These are phyloP conservation scores for Fusarium devonianum DNA, from an alignment of 2,329 filamentous ascomycete genomes.

Conservation along the genomic window DNA sequence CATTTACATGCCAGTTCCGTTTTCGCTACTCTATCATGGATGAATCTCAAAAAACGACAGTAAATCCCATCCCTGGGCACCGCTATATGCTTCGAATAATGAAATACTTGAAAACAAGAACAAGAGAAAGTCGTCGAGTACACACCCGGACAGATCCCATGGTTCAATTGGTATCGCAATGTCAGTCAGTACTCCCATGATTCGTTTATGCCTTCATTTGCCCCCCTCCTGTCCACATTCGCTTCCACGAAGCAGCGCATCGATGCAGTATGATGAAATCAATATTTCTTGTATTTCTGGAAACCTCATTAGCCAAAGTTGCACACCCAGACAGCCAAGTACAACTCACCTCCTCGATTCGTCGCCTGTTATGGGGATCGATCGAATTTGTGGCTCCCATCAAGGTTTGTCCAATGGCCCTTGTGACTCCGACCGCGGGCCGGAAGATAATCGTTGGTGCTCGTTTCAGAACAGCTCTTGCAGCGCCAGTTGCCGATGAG, in stretches of 20 bases:
- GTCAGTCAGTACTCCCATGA: too few relatives aligned
- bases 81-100: constrained; percentile 22
- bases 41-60: constrained; percentile 28
- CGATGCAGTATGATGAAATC: constrained; percentile 9
- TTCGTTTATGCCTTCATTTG: constrained; percentile 21
- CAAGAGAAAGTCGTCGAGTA: constrained; percentile 4
- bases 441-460: constrained; percentile 93
- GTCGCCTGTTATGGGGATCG: constrained; percentile 80
- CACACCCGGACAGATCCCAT: constrained; percentile 6
- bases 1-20: constrained; percentile 28
- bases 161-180: constrained; percentile 15
- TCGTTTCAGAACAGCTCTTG: constrained; percentile 77
- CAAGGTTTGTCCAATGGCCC: constrained; percentile 86
- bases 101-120: constrained; percentile 4
- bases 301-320: constrained; percentile 16
- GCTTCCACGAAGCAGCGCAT: too few relatives aligned
- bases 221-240: constrained; percentile 2
- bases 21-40: constrained; percentile 37
- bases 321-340: background rate
- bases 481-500: constrained; percentile 79
- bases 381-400: constrained; percentile 92
- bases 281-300: constrained; percentile 61
- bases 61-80: constrained; percentile 17
- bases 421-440: constrained; percentile 88
- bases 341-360: constrained; percentile 86